Evolutionary conservation across 192 early-diverging fungal genomes (phyloP), one percentile per base, ranked within the genome.

Genomic region (Coemansia sp.): DNA sequence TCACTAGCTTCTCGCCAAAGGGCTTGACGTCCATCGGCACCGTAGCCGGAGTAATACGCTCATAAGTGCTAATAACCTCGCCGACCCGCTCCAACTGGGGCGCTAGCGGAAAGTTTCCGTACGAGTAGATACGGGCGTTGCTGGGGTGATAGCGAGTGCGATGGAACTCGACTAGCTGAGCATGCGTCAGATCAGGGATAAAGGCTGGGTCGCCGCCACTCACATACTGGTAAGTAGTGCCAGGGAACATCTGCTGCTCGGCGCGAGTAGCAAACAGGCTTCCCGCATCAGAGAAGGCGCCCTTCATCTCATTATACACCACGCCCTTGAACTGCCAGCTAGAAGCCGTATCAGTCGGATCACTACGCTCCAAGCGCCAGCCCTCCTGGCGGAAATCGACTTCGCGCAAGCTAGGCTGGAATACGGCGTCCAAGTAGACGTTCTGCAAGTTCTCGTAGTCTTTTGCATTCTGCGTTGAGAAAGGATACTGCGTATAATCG

Each of bases 241-340:
- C 88, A 0, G 92, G 89, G 70, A 89, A 97, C 85, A 98, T 86
- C 56, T 87, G 78, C 84, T 95, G 90, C 63, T 95, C 92, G 13
- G 84, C 83, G 8, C 90, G 86, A 38, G 85, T 85, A 32, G 88
- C 87, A 68, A 92, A 96, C 52, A 97, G 74, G 56, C 89, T 90
- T 60, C 87, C 87, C 1, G 91, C 76, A 69, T 98, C 95, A 4
- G 94, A 92, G 82, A 90, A 87, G 8, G 74, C 71, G 13, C 96
- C 96, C 82, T 98, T 98, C 96, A 98, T 98, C 68, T 98, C 96
- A 73, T 98, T 98, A 71, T 95, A 98, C 22, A 98, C 96, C 27
- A 98, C 91, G 55, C 96, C 96, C 69, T 97, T 97, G 75, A 98
- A 91, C 40, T 68, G 62, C 67, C 66, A 85, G 22, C 70, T 64